These are phyloP conservation scores for Abrus pulchellus DNA, from an alignment of 306 rosid genomes.

Conservation along the genomic window DNA sequence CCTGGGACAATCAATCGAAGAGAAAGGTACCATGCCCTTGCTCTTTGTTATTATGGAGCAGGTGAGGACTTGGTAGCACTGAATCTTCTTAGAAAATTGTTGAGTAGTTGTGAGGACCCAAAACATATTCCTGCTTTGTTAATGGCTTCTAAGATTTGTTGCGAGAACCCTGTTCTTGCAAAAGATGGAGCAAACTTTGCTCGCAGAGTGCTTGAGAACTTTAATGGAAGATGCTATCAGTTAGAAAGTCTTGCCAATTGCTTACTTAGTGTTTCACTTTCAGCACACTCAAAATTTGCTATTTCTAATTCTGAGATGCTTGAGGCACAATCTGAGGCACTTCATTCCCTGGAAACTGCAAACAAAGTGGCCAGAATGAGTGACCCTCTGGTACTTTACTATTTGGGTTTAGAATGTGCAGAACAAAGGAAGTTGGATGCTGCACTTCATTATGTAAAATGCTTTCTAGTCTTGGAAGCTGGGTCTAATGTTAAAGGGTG, in stretches of 20 bases:
- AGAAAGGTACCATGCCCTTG: conserved; percentile 67
- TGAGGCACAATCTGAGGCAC: conserved; percentile 74
- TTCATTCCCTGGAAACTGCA: conserved; percentile 71
- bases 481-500: conserved; percentile 78
- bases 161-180: conserved; percentile 62
- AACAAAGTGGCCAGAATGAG: conserved; percentile 66
- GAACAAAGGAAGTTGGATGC: conserved; percentile 83
- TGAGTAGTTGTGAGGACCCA: conserved; percentile 70
- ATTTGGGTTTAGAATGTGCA: conserved; percentile 78
- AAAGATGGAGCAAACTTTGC: conserved; percentile 73
- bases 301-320: conserved; percentile 71
- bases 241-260: conserved; percentile 68
- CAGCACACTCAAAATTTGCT: conserved; percentile 68
- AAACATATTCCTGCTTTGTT: conserved; percentile 73
- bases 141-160: conserved; percentile 89
- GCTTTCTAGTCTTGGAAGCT: conserved; percentile 69
- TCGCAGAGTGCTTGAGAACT: conserved; percentile 61
- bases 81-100: conserved; percentile 74
- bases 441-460: conserved; percentile 71
- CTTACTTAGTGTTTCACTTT: conserved; percentile 86
- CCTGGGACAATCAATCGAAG: conserved; percentile 69
- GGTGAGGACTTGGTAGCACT: conserved; percentile 75
- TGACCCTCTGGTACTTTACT: conserved; percentile 67
- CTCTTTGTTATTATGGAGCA: conserved; percentile 87
- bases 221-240: conserved; percentile 69